Evolutionary conservation across 2,329 filamentous ascomycete genomes (phyloP), one percentile per base, ranked within the genome.

Genomic region (Fusarium haematococcum): DNA sequence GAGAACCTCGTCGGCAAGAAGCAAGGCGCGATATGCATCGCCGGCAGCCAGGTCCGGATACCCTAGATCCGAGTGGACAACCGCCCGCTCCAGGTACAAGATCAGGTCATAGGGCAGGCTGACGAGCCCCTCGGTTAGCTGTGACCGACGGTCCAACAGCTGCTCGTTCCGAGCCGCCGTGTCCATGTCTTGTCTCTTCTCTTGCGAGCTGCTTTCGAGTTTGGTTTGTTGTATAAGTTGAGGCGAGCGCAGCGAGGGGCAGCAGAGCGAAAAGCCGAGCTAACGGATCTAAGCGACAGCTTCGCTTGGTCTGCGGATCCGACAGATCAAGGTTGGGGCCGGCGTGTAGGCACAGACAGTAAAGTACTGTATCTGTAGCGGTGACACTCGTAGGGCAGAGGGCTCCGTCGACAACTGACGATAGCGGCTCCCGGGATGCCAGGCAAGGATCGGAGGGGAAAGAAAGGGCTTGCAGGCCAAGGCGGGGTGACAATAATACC

Each of bases 1-100:
- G 73, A 88, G 83, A 39, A 95, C 89, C 75, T 97, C 94, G 79
- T 98, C 96, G 18, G 93, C 89, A 56, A 99, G 86, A 5, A 98
- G 89, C n/a, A 98, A 88, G 1, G 95, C 95, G 65, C 93, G 92
- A 81, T 98, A 98, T 6, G 95, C 94, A 85, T 98, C 95, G 37
- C 95, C 94, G 13, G 93, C 92, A 6, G 95, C 95, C 43, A 99
- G 89, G 81, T 99, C 97, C 0, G 95, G 94, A 82, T 98, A 98
- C 41, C 91, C 94, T 56, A 98, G 87, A 54, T 91, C 86, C 18
- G 91, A 89, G 82, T 98, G 91, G 48, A 93, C 86, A 37, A 89
- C 85, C 27, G 94, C 94, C 35, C 95, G 90, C 73, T 92, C 88
- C 65, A 94, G 85, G 74, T 92, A 92, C 9, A 92, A 85, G 64